phyloP scores from a whole-genome alignment of 2,329 filamentous ascomycete genomes.

The Venturia pyrina region DNA sequence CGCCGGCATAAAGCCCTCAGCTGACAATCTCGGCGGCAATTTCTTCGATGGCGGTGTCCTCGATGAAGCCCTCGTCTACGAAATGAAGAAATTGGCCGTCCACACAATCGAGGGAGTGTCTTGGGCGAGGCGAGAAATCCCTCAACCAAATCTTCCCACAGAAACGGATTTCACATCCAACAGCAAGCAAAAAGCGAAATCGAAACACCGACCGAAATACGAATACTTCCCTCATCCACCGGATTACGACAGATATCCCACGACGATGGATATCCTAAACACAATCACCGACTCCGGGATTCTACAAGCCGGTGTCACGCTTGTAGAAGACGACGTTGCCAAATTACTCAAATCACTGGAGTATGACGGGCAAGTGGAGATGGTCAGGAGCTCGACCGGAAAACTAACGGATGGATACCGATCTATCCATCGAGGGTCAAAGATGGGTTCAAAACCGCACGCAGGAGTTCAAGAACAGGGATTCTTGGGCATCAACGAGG shows the following conservation, averaged over 20 bases:
- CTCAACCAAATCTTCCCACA: conserved; percentile 14
- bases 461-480: background rate
- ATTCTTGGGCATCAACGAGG: conserved; percentile 20
- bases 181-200: background rate
- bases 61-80: conserved; percentile 78
- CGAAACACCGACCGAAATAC: conserved; percentile 13
- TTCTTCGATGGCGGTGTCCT: conserved; percentile 92
- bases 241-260: conserved; percentile 70
- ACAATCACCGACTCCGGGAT: conserved; percentile 60
- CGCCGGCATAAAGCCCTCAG: conserved; percentile 69
- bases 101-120: conserved; percentile 54
- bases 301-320: conserved; percentile 53
- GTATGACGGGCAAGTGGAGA: conserved; percentile 76
- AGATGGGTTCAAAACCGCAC: conserved; percentile 11
- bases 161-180: conserved; percentile 1
- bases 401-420: conserved; percentile 39
- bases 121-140: conserved; percentile 25
- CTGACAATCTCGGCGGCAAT: conserved; percentile 83
- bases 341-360: conserved; percentile 81
- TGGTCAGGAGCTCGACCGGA: conserved; percentile 22
- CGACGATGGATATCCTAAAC: conserved; percentile 64
- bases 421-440: conserved; percentile 26
- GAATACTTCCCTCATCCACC: conserved; percentile 40
- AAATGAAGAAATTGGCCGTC: conserved; percentile 49
- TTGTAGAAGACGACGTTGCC: conserved; percentile 63